Evolutionary conservation across 768 basidiomycete species (phyloP), one percentile per base, ranked within the genome.

Genomic region (Pulveroboletus ravenelii): DNA sequence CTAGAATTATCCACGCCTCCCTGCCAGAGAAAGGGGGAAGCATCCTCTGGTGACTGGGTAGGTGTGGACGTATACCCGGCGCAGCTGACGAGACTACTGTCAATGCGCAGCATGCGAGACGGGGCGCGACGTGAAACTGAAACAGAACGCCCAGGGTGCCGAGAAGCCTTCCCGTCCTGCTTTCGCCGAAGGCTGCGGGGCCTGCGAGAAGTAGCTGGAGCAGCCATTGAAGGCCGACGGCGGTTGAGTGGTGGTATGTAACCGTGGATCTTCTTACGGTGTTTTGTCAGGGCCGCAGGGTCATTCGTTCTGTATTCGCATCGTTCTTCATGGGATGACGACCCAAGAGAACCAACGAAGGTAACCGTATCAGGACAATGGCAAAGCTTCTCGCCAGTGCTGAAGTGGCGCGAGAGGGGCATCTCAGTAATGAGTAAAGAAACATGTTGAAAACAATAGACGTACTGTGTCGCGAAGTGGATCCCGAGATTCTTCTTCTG

Each of bases 261-360:
- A 2, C 51, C 54, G 14, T 65, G 64, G 20, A 29, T 14, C 14
- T 30, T 47, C 41, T 62, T 66, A 2, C 65, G 62, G 34, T 65
- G 64, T 30, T 59, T 63, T 7, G 60, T 58, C 38, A 65, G 39
- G 12, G 58, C 53, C 0, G 62, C 60, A 1, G 65, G 65, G 41
- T 65, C 65, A 13, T 54, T 53, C 1, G 64, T 66, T 45, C 37
- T 52, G 44, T 56, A 65, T 1, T 38, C 34, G 36, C 64, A 65
- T 2, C 30, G 42, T 32, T 42, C 39, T 29, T 29, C 50, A 6
- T 6, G 7, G 6, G 27, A 7, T 27, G 37, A 18, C 17, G 35
- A 41, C 14, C 15, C 55, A 13, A 20, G 6, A n/a, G 17, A 18
- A 39, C 23, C n/a, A n/a, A 14, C 18, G 17, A 17, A 5, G 17